These are phyloP conservation scores for Gracilaria domingensis DNA, from an alignment of 23 red algal genomes.

Conservation along the genomic window DNA sequence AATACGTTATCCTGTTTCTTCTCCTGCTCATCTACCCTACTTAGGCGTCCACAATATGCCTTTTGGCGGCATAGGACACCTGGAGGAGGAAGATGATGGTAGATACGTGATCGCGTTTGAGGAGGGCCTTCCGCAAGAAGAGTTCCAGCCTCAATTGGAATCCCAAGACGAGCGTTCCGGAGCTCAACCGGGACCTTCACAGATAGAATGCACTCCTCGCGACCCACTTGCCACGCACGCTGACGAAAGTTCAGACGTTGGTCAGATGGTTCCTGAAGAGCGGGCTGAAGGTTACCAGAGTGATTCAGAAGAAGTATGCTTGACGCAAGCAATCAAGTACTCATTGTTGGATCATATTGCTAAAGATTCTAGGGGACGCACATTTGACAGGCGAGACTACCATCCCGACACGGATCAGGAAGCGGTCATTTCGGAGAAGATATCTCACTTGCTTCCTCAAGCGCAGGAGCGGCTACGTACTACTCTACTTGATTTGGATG, in stretches of 20 bases:
- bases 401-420: not conserved
- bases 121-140: not conserved
- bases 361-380: too few relatives aligned
- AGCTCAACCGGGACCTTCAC: too few relatives aligned
- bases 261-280: too few relatives aligned
- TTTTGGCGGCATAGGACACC: not conserved
- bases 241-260: too few relatives aligned
- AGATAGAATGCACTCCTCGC: too few relatives aligned
- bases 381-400: not conserved
- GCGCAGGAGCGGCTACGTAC: not conserved
- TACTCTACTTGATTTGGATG: not conserved
- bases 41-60: not conserved
- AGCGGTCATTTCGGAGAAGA: not conserved
- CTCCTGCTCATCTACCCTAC: not conserved
- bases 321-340: not conserved
- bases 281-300: too few relatives aligned
- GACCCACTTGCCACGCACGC: too few relatives aligned
- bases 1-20: not conserved
- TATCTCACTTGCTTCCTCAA: not conserved
- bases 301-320: not conserved
- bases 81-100: not conserved
- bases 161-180: too few relatives aligned
- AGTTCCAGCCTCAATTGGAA: not conserved
- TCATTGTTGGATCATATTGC: not conserved
- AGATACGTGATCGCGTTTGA: not conserved